Percentiles rank a stretch among this genome's conserved stretches.
phyloP scores from a whole-genome alignment of 352 stramenopile species.

The Globisporangium perplexum region DNA sequence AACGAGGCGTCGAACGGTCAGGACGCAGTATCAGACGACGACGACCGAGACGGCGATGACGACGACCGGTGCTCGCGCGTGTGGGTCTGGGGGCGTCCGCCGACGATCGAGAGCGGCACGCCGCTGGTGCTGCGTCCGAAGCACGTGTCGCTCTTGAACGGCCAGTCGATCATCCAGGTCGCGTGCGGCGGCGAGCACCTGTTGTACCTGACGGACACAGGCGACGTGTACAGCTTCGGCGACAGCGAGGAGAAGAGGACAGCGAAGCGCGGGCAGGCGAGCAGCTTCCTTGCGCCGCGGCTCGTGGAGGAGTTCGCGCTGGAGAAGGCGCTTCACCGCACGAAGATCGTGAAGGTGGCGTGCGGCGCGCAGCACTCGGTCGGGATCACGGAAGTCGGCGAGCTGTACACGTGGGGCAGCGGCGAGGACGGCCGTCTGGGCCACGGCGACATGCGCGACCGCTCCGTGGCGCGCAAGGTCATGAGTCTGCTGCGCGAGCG shows the following conservation, averaged over 20 bases:
- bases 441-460: conserved; percentile 79
- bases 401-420: conserved; percentile 82
- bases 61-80: conserved; percentile 30
- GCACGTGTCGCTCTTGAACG: conserved; percentile 35
- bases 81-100: conserved; percentile 68
- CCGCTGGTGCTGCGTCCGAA: conserved; percentile 66
- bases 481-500: conserved; percentile 68
- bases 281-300: conserved; percentile 42
- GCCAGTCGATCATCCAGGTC: conserved; percentile 65
- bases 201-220: conserved; percentile 66
- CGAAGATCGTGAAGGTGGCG: conserved; percentile 48
- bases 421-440: conserved; percentile 74
- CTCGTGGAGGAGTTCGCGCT: conserved; percentile 76
- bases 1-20: not conserved
- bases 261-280: conserved; percentile 8
- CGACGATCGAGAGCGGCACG: conserved; percentile 41
- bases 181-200: conserved; percentile 74
- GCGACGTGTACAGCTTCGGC: conserved; percentile 77
- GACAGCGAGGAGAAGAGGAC: conserved; percentile 58
- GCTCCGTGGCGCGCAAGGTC: conserved; percentile 66
- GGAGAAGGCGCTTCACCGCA: conserved; percentile 71
- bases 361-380: conserved; percentile 76
- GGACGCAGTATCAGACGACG: not conserved
- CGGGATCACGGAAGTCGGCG: conserved; percentile 57
- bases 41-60: not conserved